These are phyloP conservation scores for Isatis tinctoria DNA, from an alignment of 345 rosid genomes.

Conservation along the genomic window DNA sequence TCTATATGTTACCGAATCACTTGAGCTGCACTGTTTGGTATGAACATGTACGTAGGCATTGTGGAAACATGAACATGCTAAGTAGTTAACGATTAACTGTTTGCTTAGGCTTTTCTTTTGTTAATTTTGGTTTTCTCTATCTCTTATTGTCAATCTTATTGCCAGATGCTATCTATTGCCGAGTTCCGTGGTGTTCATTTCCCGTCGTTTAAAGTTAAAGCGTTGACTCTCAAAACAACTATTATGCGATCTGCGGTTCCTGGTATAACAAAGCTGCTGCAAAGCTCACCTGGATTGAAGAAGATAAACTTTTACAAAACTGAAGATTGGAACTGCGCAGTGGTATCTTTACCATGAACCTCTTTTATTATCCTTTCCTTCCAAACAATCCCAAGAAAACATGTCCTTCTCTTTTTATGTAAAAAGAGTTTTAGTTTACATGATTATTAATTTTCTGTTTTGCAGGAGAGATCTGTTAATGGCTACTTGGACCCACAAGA, in stretches of 20 bases:
- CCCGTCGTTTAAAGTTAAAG: background rate
- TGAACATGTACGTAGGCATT: too few relatives aligned
- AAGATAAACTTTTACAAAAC: constrained; percentile 6
- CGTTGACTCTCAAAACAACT: background rate
- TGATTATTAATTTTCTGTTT: background rate
- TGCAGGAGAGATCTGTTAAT: background rate
- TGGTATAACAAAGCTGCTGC: constrained; percentile 21
- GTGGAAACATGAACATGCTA: background rate
- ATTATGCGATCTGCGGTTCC: constrained; percentile 6
- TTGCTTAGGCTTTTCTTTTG: background rate
- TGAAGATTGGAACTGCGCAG: background rate
- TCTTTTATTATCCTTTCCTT: background rate
- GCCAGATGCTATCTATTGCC: constrained; percentile 9
- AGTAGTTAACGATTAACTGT: background rate
- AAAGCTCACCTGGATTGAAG: constrained; percentile 19
- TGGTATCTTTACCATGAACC: background rate
- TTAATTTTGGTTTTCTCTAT: background rate
- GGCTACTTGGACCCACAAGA: background rate
- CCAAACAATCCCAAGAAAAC: too few relatives aligned
- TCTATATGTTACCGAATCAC: background rate
- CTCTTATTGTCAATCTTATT: background rate
- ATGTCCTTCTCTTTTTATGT: too few relatives aligned
- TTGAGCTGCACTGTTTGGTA: background rate
- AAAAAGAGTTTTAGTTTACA: too few relatives aligned
- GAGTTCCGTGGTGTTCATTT: constrained; percentile 7